Evolutionary conservation across 345 rosid genomes (phyloP).

Genomic region (Iberis pinnata): DNA sequence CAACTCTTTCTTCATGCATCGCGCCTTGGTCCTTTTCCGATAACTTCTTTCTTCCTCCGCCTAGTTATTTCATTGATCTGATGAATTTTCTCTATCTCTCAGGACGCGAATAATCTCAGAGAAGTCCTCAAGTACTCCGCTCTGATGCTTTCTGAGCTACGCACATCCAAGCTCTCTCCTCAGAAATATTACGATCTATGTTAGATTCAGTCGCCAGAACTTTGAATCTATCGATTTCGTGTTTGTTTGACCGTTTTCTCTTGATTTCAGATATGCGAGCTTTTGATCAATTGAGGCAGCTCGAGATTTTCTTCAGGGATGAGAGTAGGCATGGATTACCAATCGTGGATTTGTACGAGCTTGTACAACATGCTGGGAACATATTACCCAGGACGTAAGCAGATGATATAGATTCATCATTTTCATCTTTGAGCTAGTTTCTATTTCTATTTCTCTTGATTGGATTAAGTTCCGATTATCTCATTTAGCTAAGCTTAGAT

Average conservation of each 20-base stretch:
- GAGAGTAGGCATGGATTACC: constrained; percentile 75
- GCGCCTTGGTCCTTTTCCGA: constrained; percentile 51
- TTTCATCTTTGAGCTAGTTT: constrained; percentile 9
- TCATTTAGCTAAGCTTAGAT: neutral
- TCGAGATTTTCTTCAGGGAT: constrained; percentile 82
- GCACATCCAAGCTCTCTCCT: constrained; percentile 88
- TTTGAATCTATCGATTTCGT: constrained; percentile 19
- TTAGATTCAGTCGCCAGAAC: constrained; percentile 19
- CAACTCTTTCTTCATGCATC: constrained; percentile 85
- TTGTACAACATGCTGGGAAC: constrained; percentile 94
- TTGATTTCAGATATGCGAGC: constrained; percentile 66
- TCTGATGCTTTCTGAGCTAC: constrained; percentile 85
- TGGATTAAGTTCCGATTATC: constrained; percentile 7
- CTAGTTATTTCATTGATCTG: constrained; percentile 8
- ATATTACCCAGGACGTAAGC: constrained; percentile 81
- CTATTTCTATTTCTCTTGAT: neutral
- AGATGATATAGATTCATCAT: neutral
- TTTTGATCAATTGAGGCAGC: constrained; percentile 73
- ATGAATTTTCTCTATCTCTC: constrained; percentile 6
- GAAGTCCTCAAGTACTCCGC: constrained; percentile 87
- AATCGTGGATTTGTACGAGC: constrained; percentile 71
- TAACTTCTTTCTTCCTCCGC: neutral
- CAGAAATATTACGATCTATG: constrained; percentile 88
- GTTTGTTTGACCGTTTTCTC: constrained; percentile 12
- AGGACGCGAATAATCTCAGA: constrained; percentile 82